phyloP scores from a whole-genome alignment of 2,329 filamentous ascomycete genomes.

The Cytospora leucostoma region DNA sequence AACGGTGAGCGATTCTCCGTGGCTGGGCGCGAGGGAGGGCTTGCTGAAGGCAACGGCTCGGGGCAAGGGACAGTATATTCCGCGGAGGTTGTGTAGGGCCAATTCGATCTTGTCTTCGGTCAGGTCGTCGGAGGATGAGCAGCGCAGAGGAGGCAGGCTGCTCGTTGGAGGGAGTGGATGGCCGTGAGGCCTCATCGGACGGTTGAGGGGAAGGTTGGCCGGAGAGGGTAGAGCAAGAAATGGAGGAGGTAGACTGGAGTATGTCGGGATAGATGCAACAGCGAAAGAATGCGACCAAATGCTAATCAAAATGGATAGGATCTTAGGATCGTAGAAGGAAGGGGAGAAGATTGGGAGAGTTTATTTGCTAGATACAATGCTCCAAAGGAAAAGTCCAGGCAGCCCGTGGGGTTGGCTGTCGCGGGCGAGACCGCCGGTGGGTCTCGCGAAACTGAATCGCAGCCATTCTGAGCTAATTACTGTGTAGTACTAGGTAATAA shows the following conservation, averaged over 20 bases:
- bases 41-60: slow-evolving; percentile 26
- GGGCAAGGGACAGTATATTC: slow-evolving; percentile 26
- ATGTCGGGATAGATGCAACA: background rate
- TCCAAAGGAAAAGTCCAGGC: background rate
- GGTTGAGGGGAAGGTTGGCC: background rate
- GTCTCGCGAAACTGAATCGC: background rate
- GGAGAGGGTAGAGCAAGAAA: no score
- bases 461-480: background rate
- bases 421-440: background rate
- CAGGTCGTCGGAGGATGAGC: slow-evolving; percentile 12
- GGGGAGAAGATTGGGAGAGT: background rate
- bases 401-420: background rate
- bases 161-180: slow-evolving; percentile 22
- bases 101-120: slow-evolving; percentile 18
- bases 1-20: background rate
- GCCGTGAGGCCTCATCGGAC: slow-evolving; percentile 19
- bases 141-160: slow-evolving; percentile 24
- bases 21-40: slow-evolving; percentile 10
- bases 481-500: background rate
- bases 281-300: background rate
- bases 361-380: background rate
- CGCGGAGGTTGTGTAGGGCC: slow-evolving; percentile 23
- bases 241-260: background rate
- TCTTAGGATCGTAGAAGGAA: background rate
- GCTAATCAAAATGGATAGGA: background rate